Conservation (phyloP, 257 asterid genomes). For the Cordia subcordata region DNA sequence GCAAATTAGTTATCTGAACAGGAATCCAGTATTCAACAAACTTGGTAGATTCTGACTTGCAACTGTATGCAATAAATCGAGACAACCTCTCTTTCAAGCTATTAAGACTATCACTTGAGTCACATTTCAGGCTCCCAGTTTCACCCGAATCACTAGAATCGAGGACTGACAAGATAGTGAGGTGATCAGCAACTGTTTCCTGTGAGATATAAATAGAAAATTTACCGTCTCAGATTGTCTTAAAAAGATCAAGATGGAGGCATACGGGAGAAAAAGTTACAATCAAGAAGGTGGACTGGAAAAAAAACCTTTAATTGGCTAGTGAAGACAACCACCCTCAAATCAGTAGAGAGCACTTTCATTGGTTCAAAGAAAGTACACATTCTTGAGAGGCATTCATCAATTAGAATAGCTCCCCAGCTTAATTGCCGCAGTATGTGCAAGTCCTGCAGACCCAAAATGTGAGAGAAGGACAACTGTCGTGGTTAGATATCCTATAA, state of each 20-base stretch:
- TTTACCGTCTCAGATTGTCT: background rate
- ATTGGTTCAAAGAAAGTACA: slow-evolving; percentile 32
- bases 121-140: slow-evolving; percentile 33
- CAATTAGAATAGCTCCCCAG: slow-evolving; percentile 60
- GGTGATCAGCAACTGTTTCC: slow-evolving; percentile 47
- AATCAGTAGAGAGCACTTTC: slow-evolving; percentile 37
- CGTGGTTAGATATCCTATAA: background rate
- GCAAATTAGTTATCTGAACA: slow-evolving; percentile 65
- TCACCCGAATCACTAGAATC: slow-evolving; percentile 39
- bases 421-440: slow-evolving; percentile 33
- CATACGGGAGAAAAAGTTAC: slow-evolving; percentile 1
- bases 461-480: background rate
- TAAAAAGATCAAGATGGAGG: background rate
- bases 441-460: slow-evolving; percentile 43
- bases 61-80: slow-evolving; percentile 31
- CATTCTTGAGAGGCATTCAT: slow-evolving; percentile 37
- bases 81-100: slow-evolving; percentile 42
- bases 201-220: slow-evolving; percentile 21
- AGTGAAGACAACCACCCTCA: slow-evolving; percentile 45
- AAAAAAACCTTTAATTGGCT: slow-evolving; percentile 47
- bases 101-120: slow-evolving; percentile 39
- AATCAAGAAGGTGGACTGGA: slow-evolving; percentile 7
- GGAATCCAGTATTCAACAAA: slow-evolving; percentile 91
- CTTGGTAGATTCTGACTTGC: slow-evolving; percentile 40
- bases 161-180: slow-evolving; percentile 44